Conservation (phyloP, 1,284 basidiomycete species). For the Heterobasidion occidentale region DNA sequence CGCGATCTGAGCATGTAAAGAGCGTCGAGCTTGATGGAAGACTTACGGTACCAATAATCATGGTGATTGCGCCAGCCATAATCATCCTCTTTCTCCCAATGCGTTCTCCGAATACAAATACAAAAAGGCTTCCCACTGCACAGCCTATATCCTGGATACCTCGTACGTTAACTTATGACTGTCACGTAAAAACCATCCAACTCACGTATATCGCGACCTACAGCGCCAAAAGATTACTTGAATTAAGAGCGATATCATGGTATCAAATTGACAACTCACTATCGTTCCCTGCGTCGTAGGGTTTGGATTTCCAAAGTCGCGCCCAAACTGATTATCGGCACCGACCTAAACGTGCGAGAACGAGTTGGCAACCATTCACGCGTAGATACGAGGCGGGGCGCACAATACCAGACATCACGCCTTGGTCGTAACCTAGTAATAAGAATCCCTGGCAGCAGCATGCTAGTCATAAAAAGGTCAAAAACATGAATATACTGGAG, state of each 20-base stretch:
- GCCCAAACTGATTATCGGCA: slow-evolving; percentile 34
- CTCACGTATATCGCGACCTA: slow-evolving; percentile 20
- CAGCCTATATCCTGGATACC: slow-evolving; percentile 30
- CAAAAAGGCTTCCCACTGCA: slow-evolving; percentile 28
- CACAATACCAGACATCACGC: slow-evolving; percentile 40
- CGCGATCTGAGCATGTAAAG: neutral
- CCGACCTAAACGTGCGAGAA: slow-evolving; percentile 23
- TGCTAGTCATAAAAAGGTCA: slow-evolving; percentile 15
- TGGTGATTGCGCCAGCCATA: slow-evolving; percentile 32
- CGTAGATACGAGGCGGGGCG: slow-evolving; percentile 3
- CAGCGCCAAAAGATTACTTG: neutral
- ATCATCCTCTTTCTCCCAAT: slow-evolving; percentile 36
- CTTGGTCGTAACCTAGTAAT: slow-evolving; percentile 38
- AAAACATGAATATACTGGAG: neutral
- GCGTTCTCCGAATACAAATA: slow-evolving; percentile 31
- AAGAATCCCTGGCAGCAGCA: slow-evolving; percentile 36
- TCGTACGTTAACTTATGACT: neutral
- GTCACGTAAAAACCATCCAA: neutral
- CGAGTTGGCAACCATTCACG: neutral
- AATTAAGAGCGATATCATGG: neutral
- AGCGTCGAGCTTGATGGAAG: neutral
- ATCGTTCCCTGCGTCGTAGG: slow-evolving; percentile 34
- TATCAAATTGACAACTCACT: slow-evolving; percentile 16
- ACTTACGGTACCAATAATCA: slow-evolving; percentile 36
- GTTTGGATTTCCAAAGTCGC: slow-evolving; percentile 30